Evolutionary conservation across 345 rosid genomes (phyloP), one percentile per base, ranked within the genome.

Genomic region (Garcia nutans): DNA sequence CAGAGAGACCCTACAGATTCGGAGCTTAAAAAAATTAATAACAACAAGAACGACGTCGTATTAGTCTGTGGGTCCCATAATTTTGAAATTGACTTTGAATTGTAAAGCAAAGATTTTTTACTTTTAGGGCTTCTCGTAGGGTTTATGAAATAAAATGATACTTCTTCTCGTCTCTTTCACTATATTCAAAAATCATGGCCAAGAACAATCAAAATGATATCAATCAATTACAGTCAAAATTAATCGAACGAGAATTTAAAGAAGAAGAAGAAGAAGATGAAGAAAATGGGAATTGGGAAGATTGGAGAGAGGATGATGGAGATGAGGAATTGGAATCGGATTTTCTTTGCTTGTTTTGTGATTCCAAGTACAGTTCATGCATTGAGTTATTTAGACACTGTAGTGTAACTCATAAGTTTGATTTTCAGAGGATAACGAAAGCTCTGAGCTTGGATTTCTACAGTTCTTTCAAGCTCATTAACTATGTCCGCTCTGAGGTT

Each of bases 401-500:
- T 77, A 77, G 49, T 44, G 68, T 68, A 16, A 65, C 56, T 58
- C 98, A 94, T 70, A 79, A 49, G 74, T 92, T 92, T 62, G 91
- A 91, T 81, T 92, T 92, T 63, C 82, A 80, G 65, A 76, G 84
- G 24, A 33, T 88, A 52, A 84, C 81, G 83, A 87, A 84, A 50
- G 83, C 79, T 3, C 31, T 89, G 80, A 75, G 81, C 37, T 84
- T 95, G 89, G 88, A 91, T 84, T 91, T 93, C 77, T 95, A 95
- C 65, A 79, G 83, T 68, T 88, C 88, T 1, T 86, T 95, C 70
- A 95, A 90, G 90, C 94, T 95, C 82, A 86, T 95, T 83, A 95
- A 93, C 84, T 93, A 88, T 77, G 84, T 90, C 57, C 89, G 98
- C 49, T 92, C 89, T 72, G 90, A 87, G 91, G 98, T 92, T 71